phyloP scores from a whole-genome alignment of 2,329 filamentous ascomycete species.

The Tolypocladium sp. region DNA sequence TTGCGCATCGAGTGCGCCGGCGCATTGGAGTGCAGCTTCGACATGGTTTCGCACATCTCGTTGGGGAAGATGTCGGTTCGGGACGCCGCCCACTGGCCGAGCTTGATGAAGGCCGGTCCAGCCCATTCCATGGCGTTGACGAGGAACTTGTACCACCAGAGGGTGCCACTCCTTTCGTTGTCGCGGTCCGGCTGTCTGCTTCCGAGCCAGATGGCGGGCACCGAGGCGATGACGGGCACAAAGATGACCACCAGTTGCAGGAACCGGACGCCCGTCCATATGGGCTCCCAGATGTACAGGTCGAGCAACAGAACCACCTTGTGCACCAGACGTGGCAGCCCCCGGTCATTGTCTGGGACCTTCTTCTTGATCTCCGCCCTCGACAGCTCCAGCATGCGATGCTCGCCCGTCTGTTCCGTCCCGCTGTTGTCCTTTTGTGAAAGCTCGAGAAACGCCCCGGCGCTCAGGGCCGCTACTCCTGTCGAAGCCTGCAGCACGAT shows the following conservation, averaged over 20 bases:
- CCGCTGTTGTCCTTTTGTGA: constrained; percentile 44
- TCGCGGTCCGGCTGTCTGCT: constrained; percentile 51
- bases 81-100: constrained; percentile 97
- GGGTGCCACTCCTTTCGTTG: constrained; percentile 68
- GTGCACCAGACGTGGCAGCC: constrained; percentile 48
- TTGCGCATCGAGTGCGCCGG: constrained; percentile 78
- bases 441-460: constrained; percentile 47
- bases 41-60: constrained; percentile 89
- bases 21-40: constrained; percentile 86
- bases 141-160: constrained; percentile 93
- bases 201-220: constrained; percentile 78
- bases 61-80: constrained; percentile 92
- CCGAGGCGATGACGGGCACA: constrained; percentile 72
- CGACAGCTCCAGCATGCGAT: constrained; percentile 79
- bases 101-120: constrained; percentile 95
- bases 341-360: constrained; percentile 52
- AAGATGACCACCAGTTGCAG: constrained; percentile 82
- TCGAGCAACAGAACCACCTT: constrained; percentile 60
- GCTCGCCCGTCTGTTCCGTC: constrained; percentile 59
- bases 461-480: constrained; percentile 37
- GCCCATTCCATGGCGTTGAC: constrained; percentile 86
- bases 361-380: constrained; percentile 66
- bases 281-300: constrained; percentile 68
- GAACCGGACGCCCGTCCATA: constrained; percentile 82
- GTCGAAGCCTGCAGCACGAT: constrained; percentile 29